Percentiles rank a stretch among this genome's conserved stretches.
phyloP scores from a whole-genome alignment of 768 basidiomycete species.

The Galerina sulciceps region DNA sequence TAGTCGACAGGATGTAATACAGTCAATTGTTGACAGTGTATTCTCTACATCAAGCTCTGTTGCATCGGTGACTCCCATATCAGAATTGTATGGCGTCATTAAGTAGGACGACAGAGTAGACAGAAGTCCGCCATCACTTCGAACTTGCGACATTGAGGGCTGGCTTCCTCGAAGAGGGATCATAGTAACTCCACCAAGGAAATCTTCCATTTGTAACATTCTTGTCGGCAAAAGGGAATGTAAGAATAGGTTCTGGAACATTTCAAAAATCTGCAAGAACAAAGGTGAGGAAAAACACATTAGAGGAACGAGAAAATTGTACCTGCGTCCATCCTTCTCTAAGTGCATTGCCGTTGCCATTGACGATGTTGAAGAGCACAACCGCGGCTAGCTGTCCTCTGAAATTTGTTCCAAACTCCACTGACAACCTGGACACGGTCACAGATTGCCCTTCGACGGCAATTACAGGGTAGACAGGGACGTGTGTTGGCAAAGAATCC shows the following conservation, averaged over 20 bases:
- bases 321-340: slow-evolving; percentile 96
- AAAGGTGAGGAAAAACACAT: slow-evolving; percentile 3
- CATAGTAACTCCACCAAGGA: slow-evolving; percentile 91
- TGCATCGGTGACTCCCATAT: slow-evolving; percentile 83
- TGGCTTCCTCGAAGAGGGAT: slow-evolving; percentile 86
- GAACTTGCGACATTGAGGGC: slow-evolving; percentile 60
- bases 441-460: slow-evolving; percentile 89
- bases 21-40: slow-evolving; percentile 94
- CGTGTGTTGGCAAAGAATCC: slow-evolving; percentile 67
- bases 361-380: slow-evolving; percentile 96
- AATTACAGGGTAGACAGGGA: slow-evolving; percentile 86
- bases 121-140: slow-evolving; percentile 88
- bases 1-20: slow-evolving; percentile 89
- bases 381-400: slow-evolving; percentile 96
- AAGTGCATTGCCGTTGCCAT: slow-evolving; percentile 92
- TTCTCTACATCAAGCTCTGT: slow-evolving; percentile 92
- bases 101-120: slow-evolving; percentile 95
- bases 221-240: slow-evolving; percentile 88
- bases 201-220: slow-evolving; percentile 98
- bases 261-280: slow-evolving; percentile 84
- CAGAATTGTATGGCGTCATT: slow-evolving; percentile 90
- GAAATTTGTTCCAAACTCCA: slow-evolving; percentile 94
- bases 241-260: slow-evolving; percentile 95
- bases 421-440: slow-evolving; percentile 90
- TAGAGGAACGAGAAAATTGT: slow-evolving; percentile 16